Evolutionary conservation across 2,329 filamentous ascomycete species (phyloP).

Genomic region (Trichoderma atroviride): DNA sequence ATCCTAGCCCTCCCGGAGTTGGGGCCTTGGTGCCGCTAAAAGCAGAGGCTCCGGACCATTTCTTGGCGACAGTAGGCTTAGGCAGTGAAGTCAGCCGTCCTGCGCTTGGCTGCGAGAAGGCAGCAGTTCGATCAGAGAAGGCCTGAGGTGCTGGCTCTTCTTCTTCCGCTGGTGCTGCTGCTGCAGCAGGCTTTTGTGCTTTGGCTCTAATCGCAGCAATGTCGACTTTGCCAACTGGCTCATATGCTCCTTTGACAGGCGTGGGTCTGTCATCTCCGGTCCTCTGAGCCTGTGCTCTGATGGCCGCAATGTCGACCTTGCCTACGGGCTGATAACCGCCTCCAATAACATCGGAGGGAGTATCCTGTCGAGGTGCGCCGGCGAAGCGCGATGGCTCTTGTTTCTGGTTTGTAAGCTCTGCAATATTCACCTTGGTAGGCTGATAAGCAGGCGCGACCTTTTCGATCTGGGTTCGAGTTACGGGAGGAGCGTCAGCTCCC

Average conservation of each 20-base stretch:
- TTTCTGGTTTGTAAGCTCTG: conserved; percentile 76
- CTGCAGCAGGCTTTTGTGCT: conserved; percentile 66
- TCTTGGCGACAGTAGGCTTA: conserved; percentile 93
- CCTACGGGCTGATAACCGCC: conserved; percentile 92
- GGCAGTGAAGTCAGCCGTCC: conserved; percentile 85
- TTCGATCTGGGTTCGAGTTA: conserved; percentile 83
- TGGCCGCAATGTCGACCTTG: conserved; percentile 94
- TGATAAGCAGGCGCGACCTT: conserved; percentile 93
- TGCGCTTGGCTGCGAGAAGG: conserved; percentile 64
- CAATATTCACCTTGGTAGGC: conserved; percentile 93
- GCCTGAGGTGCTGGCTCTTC: conserved; percentile 52
- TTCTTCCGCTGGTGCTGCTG: conserved; percentile 11
- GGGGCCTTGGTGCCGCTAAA: conserved; percentile 92
- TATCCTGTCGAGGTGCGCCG: conserved; percentile 48
- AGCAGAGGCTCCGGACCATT: conserved; percentile 70
- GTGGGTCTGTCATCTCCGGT: conserved; percentile 77
- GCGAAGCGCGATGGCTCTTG: conserved; percentile 66
- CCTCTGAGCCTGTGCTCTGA: conserved; percentile 73
- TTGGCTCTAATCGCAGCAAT: conserved; percentile 90
- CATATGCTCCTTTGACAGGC: conserved; percentile 87
- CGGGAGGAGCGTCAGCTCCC: conserved; percentile 90
- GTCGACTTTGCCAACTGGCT: conserved; percentile 94
- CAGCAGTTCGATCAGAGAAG: conserved; percentile 74
- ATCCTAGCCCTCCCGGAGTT: conserved; percentile 69
- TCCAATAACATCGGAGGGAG: conserved; percentile 67